Conservation (phyloP, 208 protist species). For the Angomonas desouzai region DNA sequence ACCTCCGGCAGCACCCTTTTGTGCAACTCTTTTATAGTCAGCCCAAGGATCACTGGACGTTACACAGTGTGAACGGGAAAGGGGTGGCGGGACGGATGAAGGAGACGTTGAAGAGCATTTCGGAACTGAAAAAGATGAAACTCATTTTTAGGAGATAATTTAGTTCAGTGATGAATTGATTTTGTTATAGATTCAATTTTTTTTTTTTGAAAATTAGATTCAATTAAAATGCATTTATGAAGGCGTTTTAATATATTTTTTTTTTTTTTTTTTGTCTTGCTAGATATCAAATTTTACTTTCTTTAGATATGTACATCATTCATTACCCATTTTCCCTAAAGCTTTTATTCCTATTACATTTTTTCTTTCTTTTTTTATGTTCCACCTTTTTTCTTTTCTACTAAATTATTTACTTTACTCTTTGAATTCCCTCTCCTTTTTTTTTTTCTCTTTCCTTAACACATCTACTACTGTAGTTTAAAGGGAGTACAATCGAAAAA, state of each 20-base stretch:
- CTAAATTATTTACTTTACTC: slow-evolving; percentile 2
- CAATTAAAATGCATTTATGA: neutral
- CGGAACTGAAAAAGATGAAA: slow-evolving; percentile 26
- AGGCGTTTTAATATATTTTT: neutral
- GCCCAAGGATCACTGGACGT: neutral
- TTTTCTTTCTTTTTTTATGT: neutral
- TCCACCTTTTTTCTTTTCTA: neutral
- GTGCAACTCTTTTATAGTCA: slow-evolving; percentile 5
- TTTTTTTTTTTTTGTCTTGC: neutral
- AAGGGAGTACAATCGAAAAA: neutral
- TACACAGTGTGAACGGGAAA: slow-evolving; percentile 4
- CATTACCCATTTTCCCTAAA: neutral
- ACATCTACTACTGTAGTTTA: neutral
- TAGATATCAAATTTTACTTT: slow-evolving; percentile 2
- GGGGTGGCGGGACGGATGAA: slow-evolving; percentile 40
- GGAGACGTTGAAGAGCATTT: slow-evolving; percentile 15
- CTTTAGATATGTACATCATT: neutral
- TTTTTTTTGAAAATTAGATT: slow-evolving; percentile 2
- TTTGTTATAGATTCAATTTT: neutral
- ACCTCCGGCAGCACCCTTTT: slow-evolving; percentile 6
- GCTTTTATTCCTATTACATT: neutral
- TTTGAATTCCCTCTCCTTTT: neutral
- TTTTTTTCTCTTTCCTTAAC: no score
- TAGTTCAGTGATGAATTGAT: slow-evolving; percentile 5
- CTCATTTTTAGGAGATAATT: slow-evolving; percentile 27